phyloP scores from a whole-genome alignment of 1,284 basidiomycete species.

The Malassezia pachydermatis region DNA sequence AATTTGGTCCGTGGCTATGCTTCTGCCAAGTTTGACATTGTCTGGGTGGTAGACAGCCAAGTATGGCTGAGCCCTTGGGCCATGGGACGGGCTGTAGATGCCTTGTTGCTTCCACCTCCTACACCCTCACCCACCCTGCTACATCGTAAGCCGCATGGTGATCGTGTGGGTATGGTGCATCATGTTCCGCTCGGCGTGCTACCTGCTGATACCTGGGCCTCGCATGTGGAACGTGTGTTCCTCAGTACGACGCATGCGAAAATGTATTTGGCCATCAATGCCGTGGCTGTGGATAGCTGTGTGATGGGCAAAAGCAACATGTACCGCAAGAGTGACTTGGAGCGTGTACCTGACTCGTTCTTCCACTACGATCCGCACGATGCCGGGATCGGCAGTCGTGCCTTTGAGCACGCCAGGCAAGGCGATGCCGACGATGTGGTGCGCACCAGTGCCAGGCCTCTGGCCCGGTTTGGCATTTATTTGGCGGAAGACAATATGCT shows the following conservation, averaged over 20 bases:
- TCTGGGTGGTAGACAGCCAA: slow-evolving; percentile 96
- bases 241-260: slow-evolving; percentile 95
- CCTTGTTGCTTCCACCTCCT: slow-evolving; percentile 51
- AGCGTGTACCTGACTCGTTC: slow-evolving; percentile 50
- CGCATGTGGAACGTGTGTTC: slow-evolving; percentile 82
- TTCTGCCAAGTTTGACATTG: slow-evolving; percentile 69
- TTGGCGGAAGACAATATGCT: slow-evolving; percentile 48
- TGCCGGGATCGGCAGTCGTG: slow-evolving; percentile 34
- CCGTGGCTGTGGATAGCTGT: slow-evolving; percentile 75
- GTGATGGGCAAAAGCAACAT: slow-evolving; percentile 95
- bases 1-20: slow-evolving; percentile 76
- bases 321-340: slow-evolving; percentile 78
- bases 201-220: slow-evolving; percentile 56
- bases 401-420: slow-evolving; percentile 26
- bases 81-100: slow-evolving; percentile 72
- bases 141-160: slow-evolving; percentile 21
- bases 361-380: slow-evolving; percentile 28
- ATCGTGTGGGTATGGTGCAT: slow-evolving; percentile 71
- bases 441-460: slow-evolving; percentile 21
- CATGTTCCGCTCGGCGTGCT: slow-evolving; percentile 83
- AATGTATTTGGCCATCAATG: slow-evolving; percentile 95
- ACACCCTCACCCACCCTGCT: slow-evolving; percentile 29
- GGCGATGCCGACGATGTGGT: slow-evolving; percentile 4
- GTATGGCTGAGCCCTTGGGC: slow-evolving; percentile 69
- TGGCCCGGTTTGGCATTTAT: slow-evolving; percentile 45